Base-by-base conservation (phyloP, 148 eudicot genomes). In the Talinum fruticosum region DNA sequence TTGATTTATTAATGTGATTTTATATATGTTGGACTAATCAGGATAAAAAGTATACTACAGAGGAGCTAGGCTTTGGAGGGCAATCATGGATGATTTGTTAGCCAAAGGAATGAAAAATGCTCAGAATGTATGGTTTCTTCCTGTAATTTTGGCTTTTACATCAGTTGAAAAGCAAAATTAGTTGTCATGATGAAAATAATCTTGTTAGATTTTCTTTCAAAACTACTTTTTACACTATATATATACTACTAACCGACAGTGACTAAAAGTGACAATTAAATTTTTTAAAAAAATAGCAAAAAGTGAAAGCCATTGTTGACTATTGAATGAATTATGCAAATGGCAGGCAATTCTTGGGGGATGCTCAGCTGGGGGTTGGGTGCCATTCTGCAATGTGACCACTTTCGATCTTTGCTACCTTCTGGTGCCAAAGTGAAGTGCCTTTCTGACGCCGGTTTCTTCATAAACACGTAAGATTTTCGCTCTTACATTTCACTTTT, bases 351-450 rank as follows among this genome's bases (percentile, higher is more conserved):
- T 96, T 72, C 87, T 91, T 24, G 86, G 88, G 23, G 99, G 99
- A 75, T 93, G 98, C 80, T 96, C 99, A 41, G 99, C 99, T 35
- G 99, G 99, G 79, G 99, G 51, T 76, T 93, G 71, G 83, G 98
- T 70, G 86, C 91, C 26, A 93, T 96, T 77, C 79, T 93, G 71
- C 93, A 90, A 73, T 93, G 98, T 82, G 99, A 96, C 83, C 87
- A 78, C 36, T 96, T 96, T 70, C 85, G 89, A 72, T 83, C 92
- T 83, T 87, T 91, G 51, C 38, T 96, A 57, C 97, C 99, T 21
- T 23, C 57, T 1, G 71, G 82, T 41, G 82, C 98, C 66, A 93
- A 86, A 83, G 99, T 96, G 34, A 96, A 96, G 76, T 96, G 99
- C 72, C 77, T 96, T 19, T 81, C 99, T 14, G 99, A 96, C 84